Base-by-base conservation (phyloP, 2,329 filamentous ascomycete genomes). In the Dryadomyces quercivorus region DNA sequence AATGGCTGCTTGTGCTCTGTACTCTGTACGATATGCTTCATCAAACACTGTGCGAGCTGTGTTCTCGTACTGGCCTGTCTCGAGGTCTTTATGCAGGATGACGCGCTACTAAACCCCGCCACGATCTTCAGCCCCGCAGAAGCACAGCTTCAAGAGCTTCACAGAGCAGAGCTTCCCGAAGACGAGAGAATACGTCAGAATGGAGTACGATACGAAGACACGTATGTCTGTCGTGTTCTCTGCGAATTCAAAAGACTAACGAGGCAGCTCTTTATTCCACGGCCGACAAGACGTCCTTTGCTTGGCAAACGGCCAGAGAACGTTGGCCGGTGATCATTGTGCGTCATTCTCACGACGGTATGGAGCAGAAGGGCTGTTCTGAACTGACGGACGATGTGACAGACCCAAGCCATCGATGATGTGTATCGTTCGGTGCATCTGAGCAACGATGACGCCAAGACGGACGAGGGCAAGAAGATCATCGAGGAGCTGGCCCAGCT, bases 321-420 rank as follows among this genome's bases (percentile, higher is more conserved):
- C 79, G 93, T 67, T 98, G 92, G 93, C 93, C 93, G 16, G 77
- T 95, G 55, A 98, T 98, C 65, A 72, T 98, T 62, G 89, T 94
- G 79, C 66, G 56, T 51, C 26, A 12, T 20, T 7, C 15, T 12
- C 18, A 18, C 21, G 26, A 22, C 44, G 9, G 8, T 18, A 22
- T n/a, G 7, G 18, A 15, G 36, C 13, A 13, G 34, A 13, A 40
- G 2, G 8, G 40, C 18, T 22, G 48, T 8, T 26, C 12, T 48
- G 16, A 9, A n/a, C 18, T 20, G 20, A 18, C 6, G 6, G 16
- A 7, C 5, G 13, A 7, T 16, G 20, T 13, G 13, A 47, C 58
- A 94, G 88, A 97, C 93, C 16, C 82, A 90, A 66, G 88, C 86
- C 55, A 93, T 98, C 64, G 92, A 98, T 67, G 92, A 97, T 68